These are phyloP conservation scores for Zygnema cylindricum DNA, from an alignment of 139 green algal genomes.

Conservation along the genomic window DNA sequence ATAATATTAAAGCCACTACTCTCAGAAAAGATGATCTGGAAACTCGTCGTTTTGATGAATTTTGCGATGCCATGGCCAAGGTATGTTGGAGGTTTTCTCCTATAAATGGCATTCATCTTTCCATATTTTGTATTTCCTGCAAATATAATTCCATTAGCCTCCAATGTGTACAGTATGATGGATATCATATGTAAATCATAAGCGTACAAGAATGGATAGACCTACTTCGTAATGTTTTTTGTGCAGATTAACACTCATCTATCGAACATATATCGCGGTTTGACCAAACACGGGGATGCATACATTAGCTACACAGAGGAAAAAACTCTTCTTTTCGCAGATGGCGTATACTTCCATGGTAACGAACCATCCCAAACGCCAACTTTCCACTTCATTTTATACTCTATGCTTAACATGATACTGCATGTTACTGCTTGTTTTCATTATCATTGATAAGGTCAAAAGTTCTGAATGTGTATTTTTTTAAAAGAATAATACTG, in stretches of 20 bases:
- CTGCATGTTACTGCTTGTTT: too few relatives aligned
- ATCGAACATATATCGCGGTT: constrained; percentile 41
- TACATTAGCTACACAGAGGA: constrained; percentile 55
- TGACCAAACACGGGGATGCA: constrained; percentile 51
- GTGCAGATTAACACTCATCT: constrained; percentile 49
- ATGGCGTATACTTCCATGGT: constrained; percentile 53
- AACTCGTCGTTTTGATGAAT: constrained; percentile 27
- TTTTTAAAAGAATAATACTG: too few relatives aligned
- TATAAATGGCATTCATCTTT: constrained; percentile 18
- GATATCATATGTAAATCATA: too few relatives aligned
- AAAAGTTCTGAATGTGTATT: too few relatives aligned
- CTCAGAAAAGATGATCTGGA: constrained; percentile 33
- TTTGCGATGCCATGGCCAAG: constrained; percentile 34
- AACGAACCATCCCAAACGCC: background rate
- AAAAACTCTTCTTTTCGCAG: constrained; percentile 49
- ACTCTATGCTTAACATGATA: background rate
- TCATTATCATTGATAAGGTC: too few relatives aligned
- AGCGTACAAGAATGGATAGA: too few relatives aligned
- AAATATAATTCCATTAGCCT: too few relatives aligned
- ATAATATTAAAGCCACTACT: background rate
- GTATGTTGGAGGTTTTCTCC: constrained; percentile 27
- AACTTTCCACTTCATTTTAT: background rate
- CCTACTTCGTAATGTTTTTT: too few relatives aligned
- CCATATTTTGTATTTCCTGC: constrained; percentile 1
- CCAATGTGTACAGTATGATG: too few relatives aligned